Conservation (phyloP, 352 stramenopile genomes). For the Stramenopiles sp. region DNA sequence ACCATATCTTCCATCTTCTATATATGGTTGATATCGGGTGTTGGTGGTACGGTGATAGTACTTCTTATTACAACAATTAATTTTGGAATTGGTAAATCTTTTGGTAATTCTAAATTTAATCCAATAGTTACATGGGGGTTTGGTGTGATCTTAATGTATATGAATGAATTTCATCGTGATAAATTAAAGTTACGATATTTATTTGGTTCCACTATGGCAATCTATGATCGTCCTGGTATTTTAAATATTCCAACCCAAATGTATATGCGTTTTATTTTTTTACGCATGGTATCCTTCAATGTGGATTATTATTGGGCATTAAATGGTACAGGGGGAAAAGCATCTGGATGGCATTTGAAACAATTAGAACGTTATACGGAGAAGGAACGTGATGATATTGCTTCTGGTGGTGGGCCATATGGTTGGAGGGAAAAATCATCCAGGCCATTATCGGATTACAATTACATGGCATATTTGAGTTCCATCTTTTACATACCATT, state of each 20-base stretch:
- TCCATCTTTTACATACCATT: slow-evolving; percentile 34
- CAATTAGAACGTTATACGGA: neutral
- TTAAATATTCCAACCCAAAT: neutral
- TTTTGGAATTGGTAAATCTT: slow-evolving; percentile 16
- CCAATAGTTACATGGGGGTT: slow-evolving; percentile 19
- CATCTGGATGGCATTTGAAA: slow-evolving; percentile 1
- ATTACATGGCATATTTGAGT: slow-evolving; percentile 19
- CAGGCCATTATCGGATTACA: slow-evolving; percentile 22
- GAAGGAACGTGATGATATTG: neutral
- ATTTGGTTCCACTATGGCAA: neutral
- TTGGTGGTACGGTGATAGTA: slow-evolving; percentile 18
- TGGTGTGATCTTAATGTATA: slow-evolving; percentile 21
- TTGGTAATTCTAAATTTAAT: slow-evolving; percentile 12
- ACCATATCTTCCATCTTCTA: neutral
- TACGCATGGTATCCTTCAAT: slow-evolving; percentile 28
- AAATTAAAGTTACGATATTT: neutral
- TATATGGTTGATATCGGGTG: neutral
- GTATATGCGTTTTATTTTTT: slow-evolving; percentile 19
- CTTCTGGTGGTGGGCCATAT: neutral
- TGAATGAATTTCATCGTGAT: slow-evolving; percentile 22
- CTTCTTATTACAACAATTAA: slow-evolving; percentile 16
- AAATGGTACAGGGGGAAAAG: slow-evolving; percentile 10
- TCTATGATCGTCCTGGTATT: neutral
- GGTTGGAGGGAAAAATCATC: slow-evolving; percentile 8
- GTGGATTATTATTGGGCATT: slow-evolving; percentile 19